Evolutionary conservation across 2,329 filamentous ascomycete species (phyloP), one percentile per base, ranked within the genome.

Genomic region (Monosporascus sp.): DNA sequence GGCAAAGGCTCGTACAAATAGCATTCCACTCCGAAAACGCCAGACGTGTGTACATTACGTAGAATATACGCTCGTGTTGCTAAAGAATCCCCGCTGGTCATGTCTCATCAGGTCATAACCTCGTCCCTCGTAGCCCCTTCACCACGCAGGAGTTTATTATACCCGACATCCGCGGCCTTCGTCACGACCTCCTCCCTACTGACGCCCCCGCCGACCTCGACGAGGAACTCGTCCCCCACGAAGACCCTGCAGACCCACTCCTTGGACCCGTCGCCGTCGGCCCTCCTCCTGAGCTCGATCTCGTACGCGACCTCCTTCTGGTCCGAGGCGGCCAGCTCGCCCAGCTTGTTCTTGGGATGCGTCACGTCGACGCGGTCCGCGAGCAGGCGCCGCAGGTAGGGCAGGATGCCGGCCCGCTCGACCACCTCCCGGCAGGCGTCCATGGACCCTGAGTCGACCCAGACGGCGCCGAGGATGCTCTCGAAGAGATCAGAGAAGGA

Each of bases 401-500:
- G 66, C 39, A 91, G 58, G 5, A 97, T 74, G 0, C 90, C 90
- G 3, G 90, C 72, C 0, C 74, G 72, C 45, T 81, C 76, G 0
- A 90, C 67, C 38, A 97, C 77, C 0, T 50, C 63, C 49, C 78
- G 74, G 62, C 90, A 95, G 0, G 66, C 67, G 0, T 73, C 73
- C 15, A 90, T 65, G 1, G 80, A 77, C 0, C 87, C 88, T 0
- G 78, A 88, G 67, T 97, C 94, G 20, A 96, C 75, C 76, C 88
- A 97, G 0, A 97, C 78, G 0, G 91, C 92, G 0, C 89, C 93
- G 0, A 97, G 70, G 0, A 95, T 67, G 35, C 83, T 82, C 72
- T 97, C 93, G 9, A 97, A 76, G 7, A 97, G 72, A 67, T 97
- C 92, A 0, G 88, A 93, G 69, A 88, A 87, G 68, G 89, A 88